phyloP scores from a whole-genome alignment of 1,139 yeast species.

The Petasospora rhodanensis region DNA sequence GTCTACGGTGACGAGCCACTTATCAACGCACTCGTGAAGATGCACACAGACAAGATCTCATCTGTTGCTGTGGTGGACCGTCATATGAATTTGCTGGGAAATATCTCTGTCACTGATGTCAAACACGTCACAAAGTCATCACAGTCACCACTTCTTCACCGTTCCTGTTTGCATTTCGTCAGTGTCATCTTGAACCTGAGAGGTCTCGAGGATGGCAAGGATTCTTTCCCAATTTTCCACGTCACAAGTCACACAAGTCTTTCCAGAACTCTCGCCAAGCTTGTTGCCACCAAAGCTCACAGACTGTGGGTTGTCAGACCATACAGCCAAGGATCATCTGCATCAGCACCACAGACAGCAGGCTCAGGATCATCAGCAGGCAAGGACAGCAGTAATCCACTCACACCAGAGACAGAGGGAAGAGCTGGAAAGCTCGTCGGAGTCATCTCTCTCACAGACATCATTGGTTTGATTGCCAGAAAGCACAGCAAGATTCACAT shows the following conservation, averaged over 20 bases:
- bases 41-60: slow-evolving; percentile 81
- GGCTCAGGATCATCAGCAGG: slow-evolving; percentile 17
- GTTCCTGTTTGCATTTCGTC: slow-evolving; percentile 82
- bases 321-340: slow-evolving; percentile 12
- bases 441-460: slow-evolving; percentile 87
- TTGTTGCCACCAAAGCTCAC: slow-evolving; percentile 93
- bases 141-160: slow-evolving; percentile 74
- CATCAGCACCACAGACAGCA: slow-evolving; percentile 15
- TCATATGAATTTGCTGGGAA: slow-evolving; percentile 72
- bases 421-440: slow-evolving; percentile 80
- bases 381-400: slow-evolving; percentile 20
- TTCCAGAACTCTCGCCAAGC: slow-evolving; percentile 86
- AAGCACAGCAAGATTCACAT: slow-evolving; percentile 54
- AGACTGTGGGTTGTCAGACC: slow-evolving; percentile 89
- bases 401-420: slow-evolving; percentile 36
- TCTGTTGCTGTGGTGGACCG: slow-evolving; percentile 93
- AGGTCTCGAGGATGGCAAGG: slow-evolving; percentile 92
- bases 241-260: slow-evolving; percentile 75
- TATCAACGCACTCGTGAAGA: slow-evolving; percentile 78
- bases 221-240: slow-evolving; percentile 94
- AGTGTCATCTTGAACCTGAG: slow-evolving; percentile 81
- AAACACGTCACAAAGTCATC: slow-evolving; percentile 80
- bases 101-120: slow-evolving; percentile 91
- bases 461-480: slow-evolving; percentile 73
- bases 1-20: slow-evolving; percentile 82